Evolutionary conservation across 768 basidiomycete genomes (phyloP).

Genomic region (Suillus subluteus): DNA sequence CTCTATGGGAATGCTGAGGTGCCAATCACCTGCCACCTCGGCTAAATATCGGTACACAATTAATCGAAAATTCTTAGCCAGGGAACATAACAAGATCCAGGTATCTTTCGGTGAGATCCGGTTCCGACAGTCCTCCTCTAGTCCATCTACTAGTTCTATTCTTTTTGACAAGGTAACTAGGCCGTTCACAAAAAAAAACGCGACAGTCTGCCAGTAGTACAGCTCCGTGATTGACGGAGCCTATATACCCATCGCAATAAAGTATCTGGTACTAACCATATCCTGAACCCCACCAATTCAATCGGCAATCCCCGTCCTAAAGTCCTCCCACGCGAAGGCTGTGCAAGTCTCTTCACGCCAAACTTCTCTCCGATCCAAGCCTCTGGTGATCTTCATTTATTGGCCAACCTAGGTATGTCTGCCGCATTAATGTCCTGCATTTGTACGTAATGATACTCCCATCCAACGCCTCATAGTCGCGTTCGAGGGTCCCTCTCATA

Average conservation of each 20-base stretch:
- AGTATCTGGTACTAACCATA: constrained; percentile 21
- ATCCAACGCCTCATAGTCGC: constrained; percentile 8
- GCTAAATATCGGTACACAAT: constrained; percentile 8
- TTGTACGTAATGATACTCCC: constrained; percentile 5
- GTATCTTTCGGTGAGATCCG: constrained; percentile 10
- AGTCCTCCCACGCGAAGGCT: constrained; percentile 33
- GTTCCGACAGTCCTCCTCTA: not conserved
- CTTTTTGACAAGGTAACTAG: no score
- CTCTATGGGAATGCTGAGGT: constrained; percentile 3
- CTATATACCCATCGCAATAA: constrained; percentile 14
- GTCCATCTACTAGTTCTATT: not conserved
- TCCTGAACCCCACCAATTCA: constrained; percentile 31
- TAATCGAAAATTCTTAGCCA: constrained; percentile 11
- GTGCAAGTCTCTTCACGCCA: constrained; percentile 26
- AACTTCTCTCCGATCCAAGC: constrained; percentile 21
- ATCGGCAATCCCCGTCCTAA: constrained; percentile 27
- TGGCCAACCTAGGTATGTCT: constrained; percentile 45
- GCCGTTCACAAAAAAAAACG: not conserved
- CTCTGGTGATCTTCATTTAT: constrained; percentile 13
- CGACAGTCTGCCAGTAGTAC: not conserved
- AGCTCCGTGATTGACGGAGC: constrained; percentile 21
- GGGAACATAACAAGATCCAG: not conserved
- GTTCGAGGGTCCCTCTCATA: constrained; percentile 8
- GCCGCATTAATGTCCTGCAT: constrained; percentile 26
- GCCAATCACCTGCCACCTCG: constrained; percentile 8